A percentile compares a stretch with the other conserved stretches of the same genome.
Conservation (phyloP, 2,329 filamentous ascomycete species). For the Triangularia setosa region DNA sequence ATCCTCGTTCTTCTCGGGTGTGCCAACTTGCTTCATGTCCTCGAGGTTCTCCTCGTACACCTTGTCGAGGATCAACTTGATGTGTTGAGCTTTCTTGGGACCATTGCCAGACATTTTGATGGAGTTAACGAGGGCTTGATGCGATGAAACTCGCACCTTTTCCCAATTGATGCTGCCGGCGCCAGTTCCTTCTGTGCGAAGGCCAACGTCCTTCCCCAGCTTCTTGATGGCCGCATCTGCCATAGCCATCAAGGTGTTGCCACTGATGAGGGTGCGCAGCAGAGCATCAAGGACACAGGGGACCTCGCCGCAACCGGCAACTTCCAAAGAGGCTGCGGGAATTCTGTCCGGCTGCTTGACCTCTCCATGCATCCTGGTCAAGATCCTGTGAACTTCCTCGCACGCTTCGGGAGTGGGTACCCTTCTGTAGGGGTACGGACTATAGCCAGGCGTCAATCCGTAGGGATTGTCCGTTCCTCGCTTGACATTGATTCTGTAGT, state of each 20-base stretch:
- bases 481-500: conserved; percentile 19
- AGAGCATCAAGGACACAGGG: conserved; percentile 52
- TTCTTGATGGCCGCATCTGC: conserved; percentile 64
- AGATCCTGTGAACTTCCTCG: conserved; percentile 61
- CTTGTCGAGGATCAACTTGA: conserved; percentile 69
- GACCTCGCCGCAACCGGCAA: conserved; percentile 64
- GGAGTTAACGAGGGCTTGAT: conserved; percentile 60
- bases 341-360: conserved; percentile 61
- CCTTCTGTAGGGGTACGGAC: conserved; percentile 65
- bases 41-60: conserved; percentile 62
- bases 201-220: conserved; percentile 61
- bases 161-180: conserved; percentile 75
- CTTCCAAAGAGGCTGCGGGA: conserved; percentile 63
- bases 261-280: conserved; percentile 50
- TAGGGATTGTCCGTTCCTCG: conserved; percentile 41
- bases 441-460: conserved; percentile 49
- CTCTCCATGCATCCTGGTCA: conserved; percentile 63
- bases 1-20: not conserved
- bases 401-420: conserved; percentile 67
- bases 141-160: conserved; percentile 56
- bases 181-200: conserved; percentile 58
- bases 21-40: conserved; percentile 43
- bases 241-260: conserved; percentile 45
- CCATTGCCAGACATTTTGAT: conserved; percentile 70
- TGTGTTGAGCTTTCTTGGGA: conserved; percentile 65